Evolutionary conservation across 2,329 filamentous ascomycete species (phyloP).

Genomic region (Talaromyces sp.): DNA sequence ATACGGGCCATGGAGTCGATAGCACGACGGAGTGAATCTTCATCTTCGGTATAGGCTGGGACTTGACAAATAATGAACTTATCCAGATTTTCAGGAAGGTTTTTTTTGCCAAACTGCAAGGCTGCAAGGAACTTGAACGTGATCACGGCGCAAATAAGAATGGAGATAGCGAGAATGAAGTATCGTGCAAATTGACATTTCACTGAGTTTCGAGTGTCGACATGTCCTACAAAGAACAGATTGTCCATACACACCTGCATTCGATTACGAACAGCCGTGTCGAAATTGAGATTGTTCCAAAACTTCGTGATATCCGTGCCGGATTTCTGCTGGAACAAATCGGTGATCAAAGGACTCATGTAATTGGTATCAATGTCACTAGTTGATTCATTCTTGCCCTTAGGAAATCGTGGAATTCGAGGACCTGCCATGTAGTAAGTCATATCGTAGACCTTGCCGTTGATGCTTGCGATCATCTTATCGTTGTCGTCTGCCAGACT

Average conservation of each 20-base stretch:
- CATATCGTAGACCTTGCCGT: conserved; percentile 83
- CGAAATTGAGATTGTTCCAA: conserved; percentile 72
- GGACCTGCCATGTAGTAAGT: conserved; percentile 80
- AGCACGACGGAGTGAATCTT: conserved; percentile 92
- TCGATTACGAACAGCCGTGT: conserved; percentile 57
- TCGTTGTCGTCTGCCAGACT: conserved; percentile 64
- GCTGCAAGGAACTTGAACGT: conserved; percentile 96
- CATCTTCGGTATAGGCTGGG: conserved; percentile 96
- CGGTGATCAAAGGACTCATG: conserved; percentile 74
- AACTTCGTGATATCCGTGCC: conserved; percentile 81
- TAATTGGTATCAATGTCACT: conserved; percentile 67
- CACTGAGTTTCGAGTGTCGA: conserved; percentile 86
- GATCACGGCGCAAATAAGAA: conserved; percentile 78
- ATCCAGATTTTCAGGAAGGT: conserved; percentile 90
- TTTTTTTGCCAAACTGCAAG: conserved; percentile 89
- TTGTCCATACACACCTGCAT: conserved; percentile 90
- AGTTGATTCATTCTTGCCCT: conserved; percentile 53
- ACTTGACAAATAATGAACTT: conserved; percentile 99
- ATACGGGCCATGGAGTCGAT: conserved; percentile 95
- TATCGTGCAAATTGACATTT: conserved; percentile 88
- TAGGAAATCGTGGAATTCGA: conserved; percentile 62
- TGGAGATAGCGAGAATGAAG: conserved; percentile 81
- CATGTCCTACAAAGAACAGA: conserved; percentile 87
- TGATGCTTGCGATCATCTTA: conserved; percentile 75
- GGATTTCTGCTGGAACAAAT: conserved; percentile 74